These are phyloP conservation scores for Dispira parvispora DNA, from an alignment of 192 early-diverging fungal species.

Conservation along the genomic window DNA sequence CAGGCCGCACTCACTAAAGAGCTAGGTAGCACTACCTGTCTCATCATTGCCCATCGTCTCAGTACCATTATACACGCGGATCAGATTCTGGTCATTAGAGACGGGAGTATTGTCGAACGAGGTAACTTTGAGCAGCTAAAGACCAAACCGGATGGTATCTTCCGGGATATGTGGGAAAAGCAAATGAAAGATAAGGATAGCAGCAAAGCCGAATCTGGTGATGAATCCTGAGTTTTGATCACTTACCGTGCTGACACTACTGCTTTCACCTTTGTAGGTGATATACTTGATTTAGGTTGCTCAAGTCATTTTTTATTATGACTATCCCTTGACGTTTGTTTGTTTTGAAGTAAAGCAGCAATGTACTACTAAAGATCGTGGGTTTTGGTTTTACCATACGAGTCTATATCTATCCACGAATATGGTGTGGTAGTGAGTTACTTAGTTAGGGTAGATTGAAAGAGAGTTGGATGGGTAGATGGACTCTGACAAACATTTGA, in stretches of 20 bases:
- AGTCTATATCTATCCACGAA: too few species aligned
- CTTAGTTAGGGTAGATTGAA: too few species aligned
- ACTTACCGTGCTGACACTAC: not conserved
- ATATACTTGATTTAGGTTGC: too few species aligned
- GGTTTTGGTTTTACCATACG: too few species aligned
- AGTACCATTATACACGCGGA: constrained; percentile 74
- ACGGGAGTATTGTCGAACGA: constrained; percentile 65
- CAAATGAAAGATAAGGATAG: not conserved
- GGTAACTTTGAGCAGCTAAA: constrained; percentile 72
- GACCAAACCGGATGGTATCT: constrained; percentile 1
- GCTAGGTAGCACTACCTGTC: constrained; percentile 46
- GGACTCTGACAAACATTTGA: too few species aligned
- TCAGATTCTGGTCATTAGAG: constrained; percentile 70
- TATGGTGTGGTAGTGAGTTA: too few species aligned
- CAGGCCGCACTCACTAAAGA: too few species aligned
- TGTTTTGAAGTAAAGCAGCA: not conserved
- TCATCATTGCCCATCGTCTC: constrained; percentile 78
- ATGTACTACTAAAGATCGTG: too few species aligned
- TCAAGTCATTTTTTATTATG: too few species aligned
- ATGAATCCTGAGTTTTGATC: not conserved
- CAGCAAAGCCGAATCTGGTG: not conserved
- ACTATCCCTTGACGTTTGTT: too few species aligned
- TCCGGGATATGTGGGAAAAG: not conserved
- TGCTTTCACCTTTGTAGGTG: too few species aligned
- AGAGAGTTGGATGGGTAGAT: too few species aligned